Percentiles rank a stretch among this genome's conserved stretches.
Conservation (phyloP, 129 eudicot genomes). For the Rutidosis leptorrhynchoides region DNA sequence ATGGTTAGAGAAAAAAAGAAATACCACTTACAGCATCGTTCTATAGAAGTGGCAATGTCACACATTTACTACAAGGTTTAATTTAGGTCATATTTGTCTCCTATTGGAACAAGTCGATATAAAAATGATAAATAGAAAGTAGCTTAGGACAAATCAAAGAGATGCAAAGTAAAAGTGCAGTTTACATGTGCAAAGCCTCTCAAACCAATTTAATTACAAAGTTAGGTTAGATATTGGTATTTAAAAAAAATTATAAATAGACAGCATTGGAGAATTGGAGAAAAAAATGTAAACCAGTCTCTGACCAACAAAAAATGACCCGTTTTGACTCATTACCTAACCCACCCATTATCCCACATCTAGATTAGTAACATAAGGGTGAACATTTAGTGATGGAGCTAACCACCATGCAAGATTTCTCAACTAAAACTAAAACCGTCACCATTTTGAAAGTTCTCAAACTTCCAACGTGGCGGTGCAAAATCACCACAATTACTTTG, state of each 20-base stretch:
- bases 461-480: background rate
- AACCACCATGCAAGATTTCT: conserved; percentile 1
- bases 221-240: background rate
- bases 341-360: no score
- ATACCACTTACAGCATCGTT: no score
- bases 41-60: no score
- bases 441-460: background rate
- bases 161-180: background rate
- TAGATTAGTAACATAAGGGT: no score
- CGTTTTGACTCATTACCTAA: no score
- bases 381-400: background rate
- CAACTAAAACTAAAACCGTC: background rate
- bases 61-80: background rate
- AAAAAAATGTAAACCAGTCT: background rate
- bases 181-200: background rate
- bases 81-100: background rate
- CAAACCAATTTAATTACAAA: background rate
- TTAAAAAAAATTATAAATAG: background rate
- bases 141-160: background rate
- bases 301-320: no score
- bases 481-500: no score
- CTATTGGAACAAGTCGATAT: background rate
- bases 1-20: background rate
- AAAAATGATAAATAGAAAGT: background rate
- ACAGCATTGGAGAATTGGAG: background rate